Evolutionary conservation across 2,329 filamentous ascomycete species (phyloP).

Genomic region (Talaromyces amestolkiae): DNA sequence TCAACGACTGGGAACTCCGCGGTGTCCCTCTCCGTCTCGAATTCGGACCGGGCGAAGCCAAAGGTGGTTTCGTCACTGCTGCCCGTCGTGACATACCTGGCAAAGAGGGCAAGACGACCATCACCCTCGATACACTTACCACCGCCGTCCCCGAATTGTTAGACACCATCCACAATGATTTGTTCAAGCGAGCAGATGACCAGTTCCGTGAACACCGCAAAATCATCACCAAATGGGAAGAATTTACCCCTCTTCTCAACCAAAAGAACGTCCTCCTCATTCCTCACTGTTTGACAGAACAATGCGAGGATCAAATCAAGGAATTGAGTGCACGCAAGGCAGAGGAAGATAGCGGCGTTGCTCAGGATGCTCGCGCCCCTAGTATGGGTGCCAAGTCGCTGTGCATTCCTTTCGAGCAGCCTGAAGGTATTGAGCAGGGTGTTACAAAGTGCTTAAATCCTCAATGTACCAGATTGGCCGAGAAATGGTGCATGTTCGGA

Average conservation of each 20-base stretch:
- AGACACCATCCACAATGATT: constrained; percentile 83
- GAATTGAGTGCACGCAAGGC: constrained; percentile 77
- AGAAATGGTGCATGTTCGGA: constrained; percentile 92
- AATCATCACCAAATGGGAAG: constrained; percentile 79
- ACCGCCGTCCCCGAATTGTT: constrained; percentile 76
- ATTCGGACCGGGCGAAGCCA: constrained; percentile 91
- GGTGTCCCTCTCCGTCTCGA: constrained; percentile 92
- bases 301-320: constrained; percentile 94
- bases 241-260: constrained; percentile 87
- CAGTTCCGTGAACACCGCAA: constrained; percentile 79
- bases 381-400: constrained; percentile 75
- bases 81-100: constrained; percentile 76
- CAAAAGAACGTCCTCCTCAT: constrained; percentile 90
- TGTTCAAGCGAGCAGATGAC: constrained; percentile 72
- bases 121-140: constrained; percentile 70
- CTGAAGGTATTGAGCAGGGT: constrained; percentile 71
- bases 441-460: constrained; percentile 92
- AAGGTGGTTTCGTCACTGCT: constrained; percentile 77
- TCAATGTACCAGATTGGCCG: constrained; percentile 71
- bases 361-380: constrained; percentile 70
- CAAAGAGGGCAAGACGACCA: constrained; percentile 70
- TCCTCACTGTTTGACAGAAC: constrained; percentile 77
- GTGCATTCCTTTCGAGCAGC: constrained; percentile 83
- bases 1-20: constrained; percentile 98
- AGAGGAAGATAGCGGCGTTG: constrained; percentile 59